These are phyloP conservation scores for Gynostemma pentaphyllum DNA, from an alignment of 306 rosid species.

Conservation along the genomic window DNA sequence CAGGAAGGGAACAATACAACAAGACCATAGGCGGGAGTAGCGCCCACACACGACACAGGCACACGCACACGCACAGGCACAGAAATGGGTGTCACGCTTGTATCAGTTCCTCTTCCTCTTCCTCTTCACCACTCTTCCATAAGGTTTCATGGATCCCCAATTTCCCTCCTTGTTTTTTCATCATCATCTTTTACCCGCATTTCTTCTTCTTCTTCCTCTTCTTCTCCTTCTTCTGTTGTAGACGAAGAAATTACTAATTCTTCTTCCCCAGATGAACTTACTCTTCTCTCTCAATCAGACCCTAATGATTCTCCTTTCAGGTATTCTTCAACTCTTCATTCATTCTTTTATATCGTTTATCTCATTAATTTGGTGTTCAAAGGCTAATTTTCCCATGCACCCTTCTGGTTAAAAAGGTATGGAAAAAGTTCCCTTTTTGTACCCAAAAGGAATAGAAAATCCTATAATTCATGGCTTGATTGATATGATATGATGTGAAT, in stretches of 20 bases:
- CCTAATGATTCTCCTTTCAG: slow-evolving; percentile 18
- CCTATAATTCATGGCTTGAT: too few relatives aligned
- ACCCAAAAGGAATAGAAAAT: too few relatives aligned
- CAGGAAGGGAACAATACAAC: too few relatives aligned
- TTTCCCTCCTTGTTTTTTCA: slow-evolving; percentile 13
- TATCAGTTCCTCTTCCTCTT: slow-evolving; percentile 30
- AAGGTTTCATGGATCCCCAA: slow-evolving; percentile 13
- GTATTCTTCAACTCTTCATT: slow-evolving; percentile 12
- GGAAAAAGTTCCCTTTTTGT: too few relatives aligned
- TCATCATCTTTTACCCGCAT: slow-evolving; percentile 14
- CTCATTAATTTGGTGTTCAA: too few relatives aligned
- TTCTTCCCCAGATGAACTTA: slow-evolving; percentile 30
- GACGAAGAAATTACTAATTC: slow-evolving; percentile 32
- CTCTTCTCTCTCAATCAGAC: slow-evolving; percentile 19
- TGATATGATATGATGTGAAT: neutral
- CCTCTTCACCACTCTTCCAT: slow-evolving; percentile 7
- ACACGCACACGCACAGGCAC: too few relatives aligned
- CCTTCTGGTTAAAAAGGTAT: too few relatives aligned
- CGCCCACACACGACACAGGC: too few relatives aligned
- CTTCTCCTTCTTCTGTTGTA: slow-evolving; percentile 37
- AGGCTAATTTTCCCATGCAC: too few relatives aligned
- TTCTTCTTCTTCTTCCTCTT: slow-evolving; percentile 22
- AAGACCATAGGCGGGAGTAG: too few relatives aligned
- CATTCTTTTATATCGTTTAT: too few relatives aligned
- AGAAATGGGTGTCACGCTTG: slow-evolving; percentile 43